A percentile compares a stretch with the other conserved stretches of the same genome.
These are phyloP conservation scores for Epichloe gansuensis DNA, from an alignment of 2,329 filamentous ascomycete genomes.

Conservation along the genomic window DNA sequence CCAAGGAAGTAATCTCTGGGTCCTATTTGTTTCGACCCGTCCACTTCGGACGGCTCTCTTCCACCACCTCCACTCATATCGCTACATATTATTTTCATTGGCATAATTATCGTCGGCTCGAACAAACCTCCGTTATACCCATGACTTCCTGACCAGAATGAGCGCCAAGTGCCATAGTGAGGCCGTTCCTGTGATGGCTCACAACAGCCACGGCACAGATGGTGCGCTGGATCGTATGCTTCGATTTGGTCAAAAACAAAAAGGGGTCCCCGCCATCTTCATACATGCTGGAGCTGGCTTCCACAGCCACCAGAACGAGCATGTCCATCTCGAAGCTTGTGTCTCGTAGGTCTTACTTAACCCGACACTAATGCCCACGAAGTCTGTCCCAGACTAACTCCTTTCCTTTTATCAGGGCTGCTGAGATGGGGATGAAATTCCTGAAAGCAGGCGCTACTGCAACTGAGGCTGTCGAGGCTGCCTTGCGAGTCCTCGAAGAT, in stretches of 20 bases:
- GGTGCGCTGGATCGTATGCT: constrained; percentile 29
- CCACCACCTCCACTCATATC: constrained; percentile 1
- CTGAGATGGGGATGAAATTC: constrained; percentile 70
- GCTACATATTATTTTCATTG: constrained; percentile 4
- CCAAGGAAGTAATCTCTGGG: background rate
- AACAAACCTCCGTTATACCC: constrained; percentile 1
- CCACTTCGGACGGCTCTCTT: constrained; percentile 2
- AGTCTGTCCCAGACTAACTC: background rate
- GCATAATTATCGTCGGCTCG: constrained; percentile 3
- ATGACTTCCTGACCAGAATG: constrained; percentile 20
- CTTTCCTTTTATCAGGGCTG: constrained; percentile 48
- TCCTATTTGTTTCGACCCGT: constrained; percentile 3
- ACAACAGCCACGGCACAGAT: constrained; percentile 32
- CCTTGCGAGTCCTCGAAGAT: constrained; percentile 80
- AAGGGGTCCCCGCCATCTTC: constrained; percentile 61
- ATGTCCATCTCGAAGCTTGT: constrained; percentile 73
- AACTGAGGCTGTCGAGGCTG: constrained; percentile 79
- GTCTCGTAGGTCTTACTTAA: constrained; percentile 53
- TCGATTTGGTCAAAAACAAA: constrained; percentile 22
- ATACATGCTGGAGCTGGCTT: constrained; percentile 93
- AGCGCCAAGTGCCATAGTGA: constrained; percentile 10
- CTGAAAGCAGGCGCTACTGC: constrained; percentile 68
- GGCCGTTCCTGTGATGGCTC: constrained; percentile 31
- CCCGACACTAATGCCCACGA: background rate
- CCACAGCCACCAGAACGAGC: constrained; percentile 79